Evolutionary conservation across 306 rosid species (phyloP), one percentile per base, ranked within the genome.

Genomic region (Dryas octopetala): DNA sequence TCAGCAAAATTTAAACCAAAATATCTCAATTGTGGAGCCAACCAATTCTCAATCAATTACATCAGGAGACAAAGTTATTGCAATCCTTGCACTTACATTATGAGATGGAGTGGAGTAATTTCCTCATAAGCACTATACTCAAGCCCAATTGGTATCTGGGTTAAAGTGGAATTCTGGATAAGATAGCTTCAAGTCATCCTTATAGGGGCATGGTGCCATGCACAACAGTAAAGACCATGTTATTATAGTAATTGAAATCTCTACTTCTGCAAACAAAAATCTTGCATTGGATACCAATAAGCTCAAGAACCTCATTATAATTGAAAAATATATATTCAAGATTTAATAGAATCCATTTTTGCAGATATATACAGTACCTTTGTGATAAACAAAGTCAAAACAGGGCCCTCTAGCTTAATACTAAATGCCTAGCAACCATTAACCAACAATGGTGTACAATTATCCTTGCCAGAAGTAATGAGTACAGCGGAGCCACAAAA

Each of bases 21-120:
- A 68, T 80, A 74, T 69, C 68, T 74, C 45, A 63, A 54, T 10
- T 51, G 57, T 57, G 79, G 68, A 72, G 68, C 60, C 78, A 46
- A 53, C 52, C 5, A 43, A 52, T 17, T 44, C 65, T 7, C 68
- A 48, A 28, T 73, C 65, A 73, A 59, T 46, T 28, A 58, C 68
- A 38, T 28, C 59, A 28, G 59, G 44, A 45, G 55, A 23, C 15
- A 43, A 49, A 72, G 28, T 58, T 26, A 46, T 72, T 72, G 76
- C 16, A 59, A 9, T 26, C 45, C 17, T 52, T 32, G 38, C 38
- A 32, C 49, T 63, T 3, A 4, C 55, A 51, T 14, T 60, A 60
- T 26, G 10, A 15, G 15, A 62, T 62, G 7, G 48, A 40, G 48
- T 16, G 68, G 68, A 16, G 44, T 3, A 7, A 68, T 28, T 10